phyloP scores from a whole-genome alignment of 352 stramenopile species.

The Thraustochytrium sp. region DNA sequence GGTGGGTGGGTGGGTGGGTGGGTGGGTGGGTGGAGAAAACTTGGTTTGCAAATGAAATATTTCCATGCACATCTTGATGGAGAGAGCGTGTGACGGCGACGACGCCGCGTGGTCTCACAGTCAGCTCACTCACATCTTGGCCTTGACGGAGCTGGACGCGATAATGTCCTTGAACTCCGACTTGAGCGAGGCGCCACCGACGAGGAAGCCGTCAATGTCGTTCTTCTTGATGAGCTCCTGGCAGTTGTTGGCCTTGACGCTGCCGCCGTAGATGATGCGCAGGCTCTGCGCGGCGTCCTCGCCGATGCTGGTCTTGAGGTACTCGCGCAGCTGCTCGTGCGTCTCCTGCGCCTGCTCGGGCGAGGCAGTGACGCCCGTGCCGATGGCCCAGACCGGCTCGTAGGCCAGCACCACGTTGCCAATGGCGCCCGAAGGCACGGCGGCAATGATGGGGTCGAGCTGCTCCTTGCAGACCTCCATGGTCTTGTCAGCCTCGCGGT shows the following conservation, averaged over 20 bases:
- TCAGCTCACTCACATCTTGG: constrained; percentile 48
- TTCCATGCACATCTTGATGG: too few relatives aligned
- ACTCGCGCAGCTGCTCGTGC: constrained; percentile 87
- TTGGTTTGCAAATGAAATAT: background rate
- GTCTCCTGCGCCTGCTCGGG: constrained; percentile 97
- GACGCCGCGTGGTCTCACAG: too few relatives aligned
- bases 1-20: too few relatives aligned
- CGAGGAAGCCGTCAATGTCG: constrained; percentile 97
- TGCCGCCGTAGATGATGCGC: constrained; percentile 95
- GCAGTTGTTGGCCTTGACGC: constrained; percentile 83
- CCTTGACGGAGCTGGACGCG: constrained; percentile 52
- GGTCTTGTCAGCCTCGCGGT: constrained; percentile 82
- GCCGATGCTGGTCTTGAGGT: constrained; percentile 82
- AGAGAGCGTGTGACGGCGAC: too few relatives aligned
- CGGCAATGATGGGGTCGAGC: constrained; percentile 75
- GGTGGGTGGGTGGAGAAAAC: background rate
- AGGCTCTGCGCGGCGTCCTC: constrained; percentile 79
- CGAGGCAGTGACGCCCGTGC: constrained; percentile 93
- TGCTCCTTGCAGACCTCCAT: constrained; percentile 86
- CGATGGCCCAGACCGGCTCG: constrained; percentile 94
- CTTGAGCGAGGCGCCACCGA: constrained; percentile 94
- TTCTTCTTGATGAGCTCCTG: constrained; percentile 82
- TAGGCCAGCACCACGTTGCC: constrained; percentile 92
- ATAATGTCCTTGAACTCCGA: constrained; percentile 95
- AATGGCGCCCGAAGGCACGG: constrained; percentile 62